Evolutionary conservation across 768 basidiomycete genomes (phyloP).

Genomic region (Naganishia friedmannii): DNA sequence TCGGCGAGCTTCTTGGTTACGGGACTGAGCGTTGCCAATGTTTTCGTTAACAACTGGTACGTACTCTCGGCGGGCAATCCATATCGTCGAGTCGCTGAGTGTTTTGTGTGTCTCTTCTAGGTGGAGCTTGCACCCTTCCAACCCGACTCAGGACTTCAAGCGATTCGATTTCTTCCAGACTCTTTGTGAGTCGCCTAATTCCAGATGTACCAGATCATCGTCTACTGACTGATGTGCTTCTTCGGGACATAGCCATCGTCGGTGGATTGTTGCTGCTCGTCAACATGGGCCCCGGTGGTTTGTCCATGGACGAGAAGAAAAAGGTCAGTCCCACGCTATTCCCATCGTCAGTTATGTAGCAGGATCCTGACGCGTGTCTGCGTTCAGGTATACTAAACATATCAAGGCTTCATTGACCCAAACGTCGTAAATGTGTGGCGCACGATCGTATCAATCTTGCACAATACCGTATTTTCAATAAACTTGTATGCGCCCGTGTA

Average conservation of each 20-base stretch:
- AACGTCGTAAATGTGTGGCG: not conserved
- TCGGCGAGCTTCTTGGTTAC: conserved; percentile 92
- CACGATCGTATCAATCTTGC: not conserved
- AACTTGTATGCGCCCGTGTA: not conserved
- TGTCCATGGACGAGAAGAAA: conserved; percentile 99
- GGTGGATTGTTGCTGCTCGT: conserved; percentile 95
- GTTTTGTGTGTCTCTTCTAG: conserved; percentile 4
- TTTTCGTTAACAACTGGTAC: conserved; percentile 92
- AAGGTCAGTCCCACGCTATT: conserved; percentile 59
- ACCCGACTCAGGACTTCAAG: conserved; percentile 96
- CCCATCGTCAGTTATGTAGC: no score
- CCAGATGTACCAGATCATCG: not conserved
- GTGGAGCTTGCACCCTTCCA: conserved; percentile 85
- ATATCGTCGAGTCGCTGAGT: not conserved
- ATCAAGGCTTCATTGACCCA: not conserved
- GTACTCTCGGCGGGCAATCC: not conserved
- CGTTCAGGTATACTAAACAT: conserved; percentile 11
- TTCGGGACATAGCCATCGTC: conserved; percentile 67
- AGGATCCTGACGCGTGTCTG: not conserved
- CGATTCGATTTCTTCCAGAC: conserved; percentile 97
- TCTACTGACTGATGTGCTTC: not conserved
- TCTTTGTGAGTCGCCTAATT: conserved; percentile 60
- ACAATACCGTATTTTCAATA: not conserved
- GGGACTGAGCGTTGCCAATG: conserved; percentile 88
- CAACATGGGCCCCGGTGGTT: conserved; percentile 96